Base-by-base conservation (phyloP, 2,329 filamentous ascomycete species). In the Capronia epimyces region DNA sequence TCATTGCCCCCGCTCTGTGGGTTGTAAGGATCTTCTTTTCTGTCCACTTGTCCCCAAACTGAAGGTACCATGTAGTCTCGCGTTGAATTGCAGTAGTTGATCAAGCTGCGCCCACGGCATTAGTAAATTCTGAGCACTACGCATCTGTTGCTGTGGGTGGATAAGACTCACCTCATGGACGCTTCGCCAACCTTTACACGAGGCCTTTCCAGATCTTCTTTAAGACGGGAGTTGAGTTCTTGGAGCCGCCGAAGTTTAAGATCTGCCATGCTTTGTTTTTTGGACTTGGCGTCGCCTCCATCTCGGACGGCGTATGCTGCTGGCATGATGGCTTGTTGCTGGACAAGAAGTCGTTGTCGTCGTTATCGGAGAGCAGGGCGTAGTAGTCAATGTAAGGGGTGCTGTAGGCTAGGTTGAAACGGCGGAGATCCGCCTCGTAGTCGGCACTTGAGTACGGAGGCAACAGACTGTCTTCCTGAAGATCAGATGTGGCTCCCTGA, bases 201-300 rank as follows among this genome's bases (percentile, higher is more conserved):
- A 69, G 95, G 89, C 69, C 93, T 83, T 65, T 97, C 93, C 59
- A 98, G 78, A 70, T 98, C 93, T 73, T 98, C 93, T 65, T 90
- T 87, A 70, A 98, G 76, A 64, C 93, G 86, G 72, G 89, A 89
- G 79, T 97, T 98, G 65, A 98, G 82, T 76, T 98, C 93, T 56
- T 90, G 97, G 72, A 98, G 79, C 60, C 93, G 86, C 66, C 93
- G 85, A 65, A 97, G 82, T 80, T 98, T 98, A 60, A 98, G 81
- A 71, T 98, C 93, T 63, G 91, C 91, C 88, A 98, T 97, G 69
- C 89, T 95, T 76, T 97, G 93, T 79, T 96, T 96, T 77, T 94
- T 97, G 77, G 90, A 95, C 79, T 80, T 82, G 52, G 65, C 75
- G 66, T 82, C 80, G 62, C 80, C 80, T 60, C 79, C 81, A 54